Conservation (phyloP, 164 flowering plant genomes). For the Chloranthus sessilifolius region DNA sequence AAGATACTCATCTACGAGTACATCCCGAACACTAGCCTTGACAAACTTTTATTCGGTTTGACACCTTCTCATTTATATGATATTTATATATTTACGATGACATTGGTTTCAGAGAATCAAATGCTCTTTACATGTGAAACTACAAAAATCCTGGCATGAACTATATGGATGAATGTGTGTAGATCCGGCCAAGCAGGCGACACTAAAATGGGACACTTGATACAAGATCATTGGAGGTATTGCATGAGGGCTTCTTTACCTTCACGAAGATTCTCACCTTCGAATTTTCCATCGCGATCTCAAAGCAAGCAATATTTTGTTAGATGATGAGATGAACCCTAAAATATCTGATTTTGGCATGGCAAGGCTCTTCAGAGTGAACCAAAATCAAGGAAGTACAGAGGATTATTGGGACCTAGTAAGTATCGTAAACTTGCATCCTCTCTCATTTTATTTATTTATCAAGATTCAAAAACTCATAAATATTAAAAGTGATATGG, state of each 20-base stretch:
- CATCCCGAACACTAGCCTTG: neutral
- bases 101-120: too few relatives aligned
- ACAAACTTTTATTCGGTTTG: neutral
- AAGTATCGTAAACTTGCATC: too few relatives aligned
- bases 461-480: too few relatives aligned
- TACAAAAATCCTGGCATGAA: too few relatives aligned
- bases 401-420: too few relatives aligned
- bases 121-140: too few relatives aligned
- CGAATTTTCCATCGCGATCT: slow-evolving; percentile 86
- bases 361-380: slow-evolving; percentile 85
- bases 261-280: slow-evolving; percentile 82
- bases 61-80: too few relatives aligned
- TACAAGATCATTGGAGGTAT: slow-evolving; percentile 49
- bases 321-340: slow-evolving; percentile 69
- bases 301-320: slow-evolving; percentile 78
- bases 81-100: too few relatives aligned
- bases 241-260: slow-evolving; percentile 74
- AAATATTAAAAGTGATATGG: too few relatives aligned
- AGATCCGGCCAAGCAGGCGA: slow-evolving; percentile 41
- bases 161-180: slow-evolving; percentile 12
- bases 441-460: too few relatives aligned
- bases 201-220: slow-evolving; percentile 64
- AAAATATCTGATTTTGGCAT: slow-evolving; percentile 90
- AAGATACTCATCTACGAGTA: neutral
- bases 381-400: too few relatives aligned